Conservation (phyloP, 2,329 filamentous ascomycete genomes). For the Xylariomycetidae sp. region DNA sequence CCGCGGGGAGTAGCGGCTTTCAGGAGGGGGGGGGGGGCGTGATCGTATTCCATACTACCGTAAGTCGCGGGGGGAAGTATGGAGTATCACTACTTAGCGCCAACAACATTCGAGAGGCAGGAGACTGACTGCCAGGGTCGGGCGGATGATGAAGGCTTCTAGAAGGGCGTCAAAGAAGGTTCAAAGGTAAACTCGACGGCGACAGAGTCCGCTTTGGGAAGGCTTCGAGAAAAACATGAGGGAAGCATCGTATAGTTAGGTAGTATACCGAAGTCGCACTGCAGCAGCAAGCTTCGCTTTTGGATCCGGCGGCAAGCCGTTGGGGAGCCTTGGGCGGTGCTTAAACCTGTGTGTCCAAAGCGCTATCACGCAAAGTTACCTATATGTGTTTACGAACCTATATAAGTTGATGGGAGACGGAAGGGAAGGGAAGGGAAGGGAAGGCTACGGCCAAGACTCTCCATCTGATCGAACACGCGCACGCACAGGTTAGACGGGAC, state of each 20-base stretch:
- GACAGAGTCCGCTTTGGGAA: conserved; percentile 20
- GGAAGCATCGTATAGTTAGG: conserved; percentile 18
- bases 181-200: conserved; percentile 21
- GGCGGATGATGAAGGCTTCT: too few species aligned
- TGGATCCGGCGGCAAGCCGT: conserved; percentile 9
- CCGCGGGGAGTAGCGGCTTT: too few species aligned
- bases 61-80: too few species aligned
- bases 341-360: conserved; percentile 6
- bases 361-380: conserved; percentile 5
- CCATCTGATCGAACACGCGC: too few species aligned
- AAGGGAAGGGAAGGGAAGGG: neutral
- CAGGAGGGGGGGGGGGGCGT: too few species aligned
- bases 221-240: conserved; percentile 24
- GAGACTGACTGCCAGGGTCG: too few species aligned
- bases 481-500: too few species aligned
- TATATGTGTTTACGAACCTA: neutral
- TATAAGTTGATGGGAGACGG: neutral
- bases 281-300: conserved; percentile 10
- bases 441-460: neutral
- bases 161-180: too few species aligned
- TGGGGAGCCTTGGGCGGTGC: conserved; percentile 11
- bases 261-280: conserved; percentile 21
- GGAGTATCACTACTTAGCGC: too few species aligned
- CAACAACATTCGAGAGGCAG: too few species aligned
- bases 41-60: too few species aligned